Percentiles rank a stretch among this genome's conserved stretches.
Evolutionary conservation across 2,329 filamentous ascomycete species (phyloP).

Genomic region (Colletotrichum cuscutae): DNA sequence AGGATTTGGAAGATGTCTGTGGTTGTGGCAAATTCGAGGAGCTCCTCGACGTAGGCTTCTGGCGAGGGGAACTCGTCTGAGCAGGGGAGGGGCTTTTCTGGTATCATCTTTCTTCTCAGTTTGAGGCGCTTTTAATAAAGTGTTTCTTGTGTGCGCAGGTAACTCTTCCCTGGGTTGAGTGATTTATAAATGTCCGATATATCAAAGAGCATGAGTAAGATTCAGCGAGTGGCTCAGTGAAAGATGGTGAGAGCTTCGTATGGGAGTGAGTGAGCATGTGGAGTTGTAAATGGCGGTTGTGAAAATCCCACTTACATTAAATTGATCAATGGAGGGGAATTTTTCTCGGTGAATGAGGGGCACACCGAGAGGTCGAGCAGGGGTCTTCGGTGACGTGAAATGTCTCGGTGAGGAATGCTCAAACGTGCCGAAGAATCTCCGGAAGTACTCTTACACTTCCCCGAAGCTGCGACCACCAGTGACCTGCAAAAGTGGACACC

Average conservation of each 20-base stretch:
- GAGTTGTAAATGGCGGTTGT: background rate
- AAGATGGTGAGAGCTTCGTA: background rate
- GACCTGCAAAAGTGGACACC: constrained; percentile 17
- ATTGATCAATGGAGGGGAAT: constrained; percentile 20
- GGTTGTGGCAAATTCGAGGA: constrained; percentile 80
- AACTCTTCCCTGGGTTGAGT: background rate
- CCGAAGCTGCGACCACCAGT: constrained; percentile 2
- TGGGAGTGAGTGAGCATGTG: background rate
- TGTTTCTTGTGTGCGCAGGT: background rate
- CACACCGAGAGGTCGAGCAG: background rate
- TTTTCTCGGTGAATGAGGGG: constrained; percentile 37
- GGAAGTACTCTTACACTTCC: background rate
- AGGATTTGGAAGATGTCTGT: constrained; percentile 84
- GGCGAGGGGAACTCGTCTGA: constrained; percentile 74
- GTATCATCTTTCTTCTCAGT: constrained; percentile 51
- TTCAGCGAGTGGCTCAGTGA: background rate
- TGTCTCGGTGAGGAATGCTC: background rate
- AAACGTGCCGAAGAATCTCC: constrained; percentile 16
- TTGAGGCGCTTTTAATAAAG: background rate
- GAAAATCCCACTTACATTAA: constrained; percentile 33
- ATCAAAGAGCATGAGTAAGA: background rate
- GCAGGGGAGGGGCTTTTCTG: constrained; percentile 72
- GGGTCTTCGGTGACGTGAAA: constrained; percentile 8
- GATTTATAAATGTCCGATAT: background rate
- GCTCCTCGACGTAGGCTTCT: constrained; percentile 81